phyloP scores from a whole-genome alignment of 2,329 filamentous ascomycete genomes.

The Capronia americana region DNA sequence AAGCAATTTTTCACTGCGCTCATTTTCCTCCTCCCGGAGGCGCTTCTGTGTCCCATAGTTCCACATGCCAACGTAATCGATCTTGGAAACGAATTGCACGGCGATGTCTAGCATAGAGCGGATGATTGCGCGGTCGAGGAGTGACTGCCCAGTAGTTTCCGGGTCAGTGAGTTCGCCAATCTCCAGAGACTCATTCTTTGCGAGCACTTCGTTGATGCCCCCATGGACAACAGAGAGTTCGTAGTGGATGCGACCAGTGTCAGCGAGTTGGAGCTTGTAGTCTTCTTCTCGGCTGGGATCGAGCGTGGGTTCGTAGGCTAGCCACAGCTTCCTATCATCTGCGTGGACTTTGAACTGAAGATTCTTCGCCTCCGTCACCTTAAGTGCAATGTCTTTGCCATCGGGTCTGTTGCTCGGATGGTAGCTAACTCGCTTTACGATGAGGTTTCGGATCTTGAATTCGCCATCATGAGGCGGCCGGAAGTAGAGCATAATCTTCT shows the following conservation, averaged over 20 bases:
- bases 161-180: conserved; percentile 45
- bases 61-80: conserved; percentile 47
- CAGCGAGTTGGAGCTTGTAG: conserved; percentile 43
- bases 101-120: conserved; percentile 44
- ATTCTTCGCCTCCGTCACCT: conserved; percentile 50
- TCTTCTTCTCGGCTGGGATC: conserved; percentile 30
- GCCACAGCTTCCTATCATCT: conserved; percentile 40
- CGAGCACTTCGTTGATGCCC: conserved; percentile 45
- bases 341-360: conserved; percentile 41
- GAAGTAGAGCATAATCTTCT: conserved; percentile 42
- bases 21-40: conserved; percentile 12
- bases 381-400: conserved; percentile 34
- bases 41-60: conserved; percentile 37
- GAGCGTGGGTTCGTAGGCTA: conserved; percentile 42
- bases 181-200: conserved; percentile 44
- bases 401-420: conserved; percentile 42
- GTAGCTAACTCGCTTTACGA: conserved; percentile 25
- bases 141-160: conserved; percentile 43
- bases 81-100: conserved; percentile 46
- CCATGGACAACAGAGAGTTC: conserved; percentile 49
- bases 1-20: conserved; percentile 17
- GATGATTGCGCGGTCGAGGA: conserved; percentile 34
- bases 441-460: conserved; percentile 33
- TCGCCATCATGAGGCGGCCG: conserved; percentile 38
- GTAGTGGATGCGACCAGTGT: conserved; percentile 47